Base-by-base conservation (phyloP, 768 basidiomycete species). In the Lyophyllum decastes region DNA sequence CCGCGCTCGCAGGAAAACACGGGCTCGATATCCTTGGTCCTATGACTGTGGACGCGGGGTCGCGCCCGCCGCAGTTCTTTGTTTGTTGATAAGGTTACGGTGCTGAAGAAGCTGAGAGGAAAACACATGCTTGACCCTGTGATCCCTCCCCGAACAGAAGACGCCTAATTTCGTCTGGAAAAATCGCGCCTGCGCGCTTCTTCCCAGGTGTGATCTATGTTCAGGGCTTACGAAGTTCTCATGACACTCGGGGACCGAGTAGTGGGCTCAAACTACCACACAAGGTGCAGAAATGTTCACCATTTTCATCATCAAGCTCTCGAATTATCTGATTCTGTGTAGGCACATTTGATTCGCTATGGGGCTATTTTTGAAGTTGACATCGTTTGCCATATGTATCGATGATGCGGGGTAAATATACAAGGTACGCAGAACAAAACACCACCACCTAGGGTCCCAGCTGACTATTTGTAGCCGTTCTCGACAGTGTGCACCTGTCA, bases 401-500 rank as follows among this genome's bases (percentile, higher is more conserved):
- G 10, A 50, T 14, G 12, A 50, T 24, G 49, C 33, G 49, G 49
- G 49, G 33, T 34, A 35, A n/a, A 12, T 12, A 21, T 4, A 14
- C 10, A 22, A 43, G 49, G 34, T 33, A 46, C 2, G 44, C 12
- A n/a, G 21, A 52, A 17, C 10, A 44, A 49, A 30, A 21, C 44
- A 45, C 34, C 35, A 35, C n/a, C 34, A 55, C 25, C 16, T 4
- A 25, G 27, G 30, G 7, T 24, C 24, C 27, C 59, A 52, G 54
- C 54, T 60, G 59, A 60, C 54, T 55, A 5, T 48, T 21, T 17
- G 35, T 46, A 26, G 35, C 33, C 30, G 53, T 41, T 48, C 40
- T 47, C 49, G 2, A 27, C 35, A 56, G 48, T 43, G 46, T 60
- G 54, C 50, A 52, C 14, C 49, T 60, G 59, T 56, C 59, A 55